A percentile compares a stretch with the other conserved stretches of the same genome.
Evolutionary conservation across 164 flowering plant genomes (phyloP).

Genomic region (Cinnamomum chago): DNA sequence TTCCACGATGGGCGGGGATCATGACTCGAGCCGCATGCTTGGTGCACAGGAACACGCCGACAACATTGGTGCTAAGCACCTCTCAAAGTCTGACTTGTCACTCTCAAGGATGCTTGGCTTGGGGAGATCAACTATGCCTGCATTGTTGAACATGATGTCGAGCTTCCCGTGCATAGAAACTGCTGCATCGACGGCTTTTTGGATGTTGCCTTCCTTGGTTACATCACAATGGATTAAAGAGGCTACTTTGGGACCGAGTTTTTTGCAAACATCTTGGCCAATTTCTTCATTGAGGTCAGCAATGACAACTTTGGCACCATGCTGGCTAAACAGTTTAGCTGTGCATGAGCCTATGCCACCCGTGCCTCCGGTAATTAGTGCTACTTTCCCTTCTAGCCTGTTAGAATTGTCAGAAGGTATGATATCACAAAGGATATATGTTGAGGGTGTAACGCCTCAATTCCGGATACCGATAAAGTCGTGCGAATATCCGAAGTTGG

Average conservation of each 20-base stretch:
- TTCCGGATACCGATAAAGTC: no score
- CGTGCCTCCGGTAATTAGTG: conserved; percentile 7
- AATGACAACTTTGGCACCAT: conserved; percentile 13
- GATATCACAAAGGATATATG: no score
- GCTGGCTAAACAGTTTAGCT: background rate
- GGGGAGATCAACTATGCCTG: conserved; percentile 24
- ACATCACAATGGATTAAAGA: conserved; percentile 13
- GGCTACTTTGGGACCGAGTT: background rate
- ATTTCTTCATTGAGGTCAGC: conserved; percentile 13
- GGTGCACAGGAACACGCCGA: conserved; percentile 27
- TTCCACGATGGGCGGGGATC: conserved; percentile 1
- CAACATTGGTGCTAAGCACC: conserved; percentile 30
- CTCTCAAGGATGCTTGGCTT: conserved; percentile 26
- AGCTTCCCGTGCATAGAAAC: conserved; percentile 31
- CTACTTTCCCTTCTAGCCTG: conserved; percentile 16
- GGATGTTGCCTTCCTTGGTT: conserved; percentile 5
- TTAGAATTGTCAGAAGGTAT: background rate
- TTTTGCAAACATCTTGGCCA: background rate
- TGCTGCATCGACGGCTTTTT: conserved; percentile 19
- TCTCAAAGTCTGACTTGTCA: conserved; percentile 29
- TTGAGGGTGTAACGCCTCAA: no score
- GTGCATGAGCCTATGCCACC: conserved; percentile 5
- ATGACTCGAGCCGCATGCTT: conserved; percentile 15
- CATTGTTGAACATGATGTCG: conserved; percentile 51
- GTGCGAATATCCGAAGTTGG: no score